These are phyloP conservation scores for Begonia fuchsioides DNA, from an alignment of 306 rosid species.

Conservation along the genomic window DNA sequence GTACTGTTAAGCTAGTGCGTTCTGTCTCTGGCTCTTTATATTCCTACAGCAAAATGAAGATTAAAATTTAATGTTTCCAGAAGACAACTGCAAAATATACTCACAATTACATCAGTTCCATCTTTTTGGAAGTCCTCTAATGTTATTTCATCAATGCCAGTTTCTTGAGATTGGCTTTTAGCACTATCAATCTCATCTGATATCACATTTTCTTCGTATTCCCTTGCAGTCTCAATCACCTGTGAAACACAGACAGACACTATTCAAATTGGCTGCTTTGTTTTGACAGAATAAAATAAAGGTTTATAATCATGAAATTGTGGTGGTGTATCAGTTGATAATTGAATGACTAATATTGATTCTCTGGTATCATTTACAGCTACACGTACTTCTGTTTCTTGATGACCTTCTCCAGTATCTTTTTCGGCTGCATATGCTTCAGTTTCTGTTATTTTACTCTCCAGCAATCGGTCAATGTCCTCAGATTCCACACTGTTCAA, in stretches of 20 bases:
- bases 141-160: not conserved
- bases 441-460: too few relatives aligned
- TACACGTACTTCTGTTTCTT: slow-evolving; percentile 9
- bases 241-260: not conserved
- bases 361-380: not conserved
- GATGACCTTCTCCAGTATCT: not conserved
- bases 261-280: too few relatives aligned
- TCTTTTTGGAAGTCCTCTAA: not conserved
- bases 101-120: not conserved
- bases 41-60: not conserved
- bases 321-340: too few relatives aligned
- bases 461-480: too few relatives aligned
- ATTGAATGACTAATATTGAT: not conserved
- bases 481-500: slow-evolving; percentile 1
- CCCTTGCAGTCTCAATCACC: not conserved
- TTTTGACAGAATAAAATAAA: too few relatives aligned
- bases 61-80: not conserved
- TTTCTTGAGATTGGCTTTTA: not conserved
- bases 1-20: not conserved
- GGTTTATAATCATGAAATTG: too few relatives aligned
- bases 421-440: not conserved
- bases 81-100: not conserved
- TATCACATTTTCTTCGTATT: not conserved
- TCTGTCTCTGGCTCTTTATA: not conserved
- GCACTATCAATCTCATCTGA: not conserved